These are phyloP conservation scores for Umbilicus rupestris DNA, from an alignment of 164 flowering plant species.

Conservation along the genomic window DNA sequence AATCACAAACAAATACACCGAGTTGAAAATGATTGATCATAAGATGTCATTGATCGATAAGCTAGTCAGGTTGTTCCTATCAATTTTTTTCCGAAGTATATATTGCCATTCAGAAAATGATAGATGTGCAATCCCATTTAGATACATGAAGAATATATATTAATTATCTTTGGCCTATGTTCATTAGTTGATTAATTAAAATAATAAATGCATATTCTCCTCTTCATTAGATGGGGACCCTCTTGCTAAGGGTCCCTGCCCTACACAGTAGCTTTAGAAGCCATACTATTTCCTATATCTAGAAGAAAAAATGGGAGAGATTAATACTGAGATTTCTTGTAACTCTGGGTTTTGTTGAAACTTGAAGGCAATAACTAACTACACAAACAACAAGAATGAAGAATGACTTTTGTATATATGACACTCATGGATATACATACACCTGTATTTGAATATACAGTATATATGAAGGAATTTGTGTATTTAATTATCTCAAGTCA, in stretches of 20 bases:
- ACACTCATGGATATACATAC: slow-evolving; percentile 9
- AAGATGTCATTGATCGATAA: too few relatives aligned
- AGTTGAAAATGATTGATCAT: neutral
- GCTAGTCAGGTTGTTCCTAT: neutral
- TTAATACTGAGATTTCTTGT: slow-evolving; percentile 30
- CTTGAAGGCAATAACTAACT: slow-evolving; percentile 25
- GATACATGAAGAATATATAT: neutral
- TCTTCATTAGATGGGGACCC: slow-evolving; percentile 3
- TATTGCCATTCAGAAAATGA: neutral
- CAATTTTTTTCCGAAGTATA: too few relatives aligned
- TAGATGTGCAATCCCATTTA: neutral
- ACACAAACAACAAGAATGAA: slow-evolving; percentile 20
- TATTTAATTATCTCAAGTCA: neutral
- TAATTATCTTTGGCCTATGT: neutral
- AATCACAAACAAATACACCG: neutral
- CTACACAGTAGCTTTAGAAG: neutral
- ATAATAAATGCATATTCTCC: neutral
- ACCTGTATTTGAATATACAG: too few relatives aligned
- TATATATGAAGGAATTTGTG: slow-evolving; percentile 8
- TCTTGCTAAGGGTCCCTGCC: neutral
- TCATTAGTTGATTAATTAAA: neutral
- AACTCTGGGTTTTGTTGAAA: slow-evolving; percentile 30
- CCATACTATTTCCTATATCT: neutral
- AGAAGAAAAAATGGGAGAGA: neutral
- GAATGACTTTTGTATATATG: slow-evolving; percentile 10